A percentile compares a stretch with the other conserved stretches of the same genome.
Evolutionary conservation across 257 asterid species (phyloP).

Genomic region (Fraxinus cuspidata): DNA sequence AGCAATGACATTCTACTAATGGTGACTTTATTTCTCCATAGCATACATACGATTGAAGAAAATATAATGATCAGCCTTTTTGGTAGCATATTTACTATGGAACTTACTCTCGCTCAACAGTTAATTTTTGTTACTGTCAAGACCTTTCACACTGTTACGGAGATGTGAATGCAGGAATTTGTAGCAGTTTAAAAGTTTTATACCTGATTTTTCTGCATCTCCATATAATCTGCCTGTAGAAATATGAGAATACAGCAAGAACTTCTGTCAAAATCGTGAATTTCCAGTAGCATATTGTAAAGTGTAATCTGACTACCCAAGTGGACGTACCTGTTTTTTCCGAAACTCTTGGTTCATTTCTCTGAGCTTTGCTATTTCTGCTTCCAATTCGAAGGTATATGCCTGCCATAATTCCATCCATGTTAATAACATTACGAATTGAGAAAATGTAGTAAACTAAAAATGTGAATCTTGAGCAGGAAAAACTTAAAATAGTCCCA

Average conservation of each 20-base stretch:
- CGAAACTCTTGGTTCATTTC: constrained; percentile 69
- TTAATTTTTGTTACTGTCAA: background rate
- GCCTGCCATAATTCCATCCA: constrained; percentile 52
- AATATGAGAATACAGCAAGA: constrained; percentile 7
- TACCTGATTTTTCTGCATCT: constrained; percentile 88
- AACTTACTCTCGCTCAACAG: background rate
- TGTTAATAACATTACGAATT: constrained; percentile 1
- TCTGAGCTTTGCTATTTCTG: constrained; percentile 80
- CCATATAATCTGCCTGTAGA: constrained; percentile 67
- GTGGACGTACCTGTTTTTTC: constrained; percentile 62
- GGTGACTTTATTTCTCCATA: background rate
- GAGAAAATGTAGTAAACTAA: background rate
- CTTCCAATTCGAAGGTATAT: constrained; percentile 86
- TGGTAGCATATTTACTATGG: background rate
- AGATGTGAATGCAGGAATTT: constrained; percentile 1
- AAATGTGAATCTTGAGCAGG: background rate
- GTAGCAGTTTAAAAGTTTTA: background rate
- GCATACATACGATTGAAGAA: background rate
- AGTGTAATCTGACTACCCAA: constrained; percentile 15
- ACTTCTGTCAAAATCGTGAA: constrained; percentile 17
- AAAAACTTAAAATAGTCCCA: background rate
- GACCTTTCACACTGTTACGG: background rate
- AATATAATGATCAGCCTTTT: no score
- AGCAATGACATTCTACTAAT: background rate
- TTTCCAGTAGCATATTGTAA: background rate